A percentile compares a stretch with the other conserved stretches of the same genome.
Evolutionary conservation across 2,329 filamentous ascomycete genomes (phyloP).

Genomic region (Stagonosporopsis chrysanthemi): DNA sequence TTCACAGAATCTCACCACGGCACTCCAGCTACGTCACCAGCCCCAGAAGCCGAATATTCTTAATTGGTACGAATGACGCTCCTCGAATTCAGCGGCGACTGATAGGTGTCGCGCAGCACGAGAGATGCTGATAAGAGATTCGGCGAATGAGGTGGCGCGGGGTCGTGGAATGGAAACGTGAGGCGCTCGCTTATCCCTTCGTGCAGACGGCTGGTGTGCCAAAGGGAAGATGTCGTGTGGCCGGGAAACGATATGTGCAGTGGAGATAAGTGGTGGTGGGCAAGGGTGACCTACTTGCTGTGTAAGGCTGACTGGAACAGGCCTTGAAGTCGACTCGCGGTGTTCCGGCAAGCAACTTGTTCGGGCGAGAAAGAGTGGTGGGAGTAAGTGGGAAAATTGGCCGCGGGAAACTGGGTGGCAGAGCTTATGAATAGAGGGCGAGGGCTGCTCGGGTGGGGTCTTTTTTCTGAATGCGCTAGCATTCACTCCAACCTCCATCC

Average conservation of each 20-base stretch:
- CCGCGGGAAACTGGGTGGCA: slow-evolving; percentile 34
- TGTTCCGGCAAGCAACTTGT: slow-evolving; percentile 42
- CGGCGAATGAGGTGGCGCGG: slow-evolving; percentile 46
- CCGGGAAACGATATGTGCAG: slow-evolving; percentile 24
- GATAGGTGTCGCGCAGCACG: slow-evolving; percentile 38
- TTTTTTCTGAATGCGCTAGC: slow-evolving; percentile 47
- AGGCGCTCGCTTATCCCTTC: slow-evolving; percentile 34
- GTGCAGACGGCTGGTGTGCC: slow-evolving; percentile 28
- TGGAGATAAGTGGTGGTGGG: slow-evolving; percentile 22
- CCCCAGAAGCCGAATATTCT: slow-evolving; percentile 20
- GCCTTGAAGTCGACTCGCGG: slow-evolving; percentile 36
- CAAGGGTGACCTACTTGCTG: slow-evolving; percentile 39
- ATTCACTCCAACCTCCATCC: slow-evolving; percentile 41
- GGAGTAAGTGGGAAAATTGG: slow-evolving; percentile 19
- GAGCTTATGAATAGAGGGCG: slow-evolving; percentile 47
- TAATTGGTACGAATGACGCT: slow-evolving; percentile 37
- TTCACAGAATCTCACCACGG: slow-evolving; percentile 21
- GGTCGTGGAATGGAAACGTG: slow-evolving; percentile 26
- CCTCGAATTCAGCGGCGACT: slow-evolving; percentile 26
- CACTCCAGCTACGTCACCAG: slow-evolving; percentile 31
- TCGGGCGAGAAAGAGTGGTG: slow-evolving; percentile 30
- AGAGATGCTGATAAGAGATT: slow-evolving; percentile 42
- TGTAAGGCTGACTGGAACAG: slow-evolving; percentile 34
- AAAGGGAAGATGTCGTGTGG: slow-evolving; percentile 23
- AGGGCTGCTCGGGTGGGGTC: slow-evolving; percentile 43